Evolutionary conservation across 1,284 basidiomycete species (phyloP).

Genomic region (Irpex rosettiformis): DNA sequence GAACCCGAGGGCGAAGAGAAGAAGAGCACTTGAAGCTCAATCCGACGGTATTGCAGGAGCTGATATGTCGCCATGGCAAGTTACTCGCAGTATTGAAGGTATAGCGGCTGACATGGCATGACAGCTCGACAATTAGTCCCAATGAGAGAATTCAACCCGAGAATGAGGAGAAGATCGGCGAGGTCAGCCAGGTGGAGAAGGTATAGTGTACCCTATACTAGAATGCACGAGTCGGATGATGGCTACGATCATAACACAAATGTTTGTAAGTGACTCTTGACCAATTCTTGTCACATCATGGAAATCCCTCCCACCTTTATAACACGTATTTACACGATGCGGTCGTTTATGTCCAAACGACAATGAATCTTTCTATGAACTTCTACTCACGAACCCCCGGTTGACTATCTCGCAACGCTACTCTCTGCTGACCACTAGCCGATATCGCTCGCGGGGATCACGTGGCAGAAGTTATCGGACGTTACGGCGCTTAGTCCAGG

Average conservation of each 20-base stretch:
- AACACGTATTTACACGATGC: too few relatives aligned
- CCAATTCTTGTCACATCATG: too few relatives aligned
- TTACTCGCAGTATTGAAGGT: not conserved
- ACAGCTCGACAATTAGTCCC: not conserved
- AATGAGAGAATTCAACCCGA: not conserved
- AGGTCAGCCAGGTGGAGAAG: not conserved
- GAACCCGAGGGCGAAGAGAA: constrained; percentile 43
- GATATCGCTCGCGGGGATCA: not conserved
- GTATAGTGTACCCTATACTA: not conserved
- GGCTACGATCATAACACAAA: not conserved
- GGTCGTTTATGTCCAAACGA: not conserved
- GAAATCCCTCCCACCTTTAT: too few relatives aligned
- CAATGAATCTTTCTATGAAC: not conserved
- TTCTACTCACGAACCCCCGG: not conserved
- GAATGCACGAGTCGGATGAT: not conserved
- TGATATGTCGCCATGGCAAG: constrained; percentile 2
- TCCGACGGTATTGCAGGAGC: not conserved
- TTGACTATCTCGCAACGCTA: not conserved
- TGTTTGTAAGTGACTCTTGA: not conserved
- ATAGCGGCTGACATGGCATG: not conserved
- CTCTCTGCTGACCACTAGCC: not conserved
- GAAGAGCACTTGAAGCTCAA: constrained; percentile 15
- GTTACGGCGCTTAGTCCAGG: too few relatives aligned
- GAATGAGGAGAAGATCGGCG: not conserved
- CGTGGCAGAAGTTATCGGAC: too few relatives aligned